Evolutionary conservation across 257 asterid species (phyloP), one percentile per base, ranked within the genome.

Genomic region (Datura wrightii): DNA sequence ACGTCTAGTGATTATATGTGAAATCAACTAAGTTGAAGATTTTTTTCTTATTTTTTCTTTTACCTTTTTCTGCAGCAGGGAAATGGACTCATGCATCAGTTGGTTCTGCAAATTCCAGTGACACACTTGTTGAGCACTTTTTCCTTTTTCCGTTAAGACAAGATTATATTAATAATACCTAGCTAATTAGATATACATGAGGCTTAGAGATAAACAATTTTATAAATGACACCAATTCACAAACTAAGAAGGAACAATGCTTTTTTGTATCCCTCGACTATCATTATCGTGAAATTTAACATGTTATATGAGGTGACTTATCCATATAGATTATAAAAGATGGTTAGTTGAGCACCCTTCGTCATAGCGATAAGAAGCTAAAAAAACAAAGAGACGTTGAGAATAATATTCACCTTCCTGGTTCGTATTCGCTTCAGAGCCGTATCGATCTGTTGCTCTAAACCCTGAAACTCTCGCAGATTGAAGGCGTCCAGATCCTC

Each of bases 51-150:
- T n/a, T n/a, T n/a, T n/a, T n/a, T n/a, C 2, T 66, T 37, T 71
- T 83, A 94, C 98, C 98, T 90, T 91, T 58, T 92, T 94, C 76
- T 91, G 96, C 82, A 90, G 95, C 83, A 88, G 89, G 70, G 97
- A 89, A 88, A 94, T 86, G 65, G 97, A 90, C 85, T 92, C 94
- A 8, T 89, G 88, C 98, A 94, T 93, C 9, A 89, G 88, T 84
- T 94, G 98, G 86, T 93, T 93, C 98, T 94, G 97, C 88, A 36
- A 31, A 19, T 5, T 10, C 44, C 3, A 70, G 55, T 71, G 79
- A 71, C 56, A 44, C 10, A 48, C 18, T 18, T 71, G 37, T 42
- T 71, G 18, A 70, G 79, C 36, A 41, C 4, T 31, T 62, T 7
- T 10, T 62, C 10, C 2, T 10, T 63, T 24, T 63, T 31, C 10